Evolutionary conservation across 2,329 filamentous ascomycete species (phyloP), one percentile per base, ranked within the genome.

Genomic region (Sclerotinia spermophila): DNA sequence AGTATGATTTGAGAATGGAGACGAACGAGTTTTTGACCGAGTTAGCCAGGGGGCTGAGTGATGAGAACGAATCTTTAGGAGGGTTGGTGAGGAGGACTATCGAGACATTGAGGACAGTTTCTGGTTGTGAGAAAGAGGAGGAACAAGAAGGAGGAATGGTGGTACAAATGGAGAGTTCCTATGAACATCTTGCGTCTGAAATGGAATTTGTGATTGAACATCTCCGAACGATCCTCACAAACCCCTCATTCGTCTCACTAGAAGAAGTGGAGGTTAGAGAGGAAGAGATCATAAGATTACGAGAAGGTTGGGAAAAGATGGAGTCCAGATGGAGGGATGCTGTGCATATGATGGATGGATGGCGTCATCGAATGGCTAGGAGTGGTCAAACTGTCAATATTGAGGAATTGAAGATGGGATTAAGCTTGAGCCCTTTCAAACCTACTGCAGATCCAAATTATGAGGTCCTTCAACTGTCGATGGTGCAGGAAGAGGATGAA

Each of bases 221-320:
- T 78, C 86, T 99, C 74, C 88, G 92, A 74, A 91, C 87, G 3
- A 87, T 99, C 51, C 84, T 99, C 59, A 97, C 94, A 13, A 98
- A 98, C 78, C 96, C 96, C 1, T 97, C 94, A 3, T 99, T 98
- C 79, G 96, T 97, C 21, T 92, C 95, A 0, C 88, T 98, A 33
- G 96, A 98, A 77, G 96, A 98, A 80, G 93, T 99, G 2, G 90
- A 96, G 78, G 82, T 94, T n/a, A 89, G 95, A 69, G 95, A 99
- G 74, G 91, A 96, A 72, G 94, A 97, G 79, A 98, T 99, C 74
- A 86, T 87, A 67, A 87, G 92, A 67, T 84, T 99, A 62, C 89
- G 93, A 69, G 88, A 91, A 69, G 93, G 94, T 24, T 97, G 95
- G 91, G 92, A 96, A 79, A 94, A 92, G 81, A 97, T 98, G 92